Evolutionary conservation across 768 basidiomycete genomes (phyloP).

Genomic region (Russula dissimulans): DNA sequence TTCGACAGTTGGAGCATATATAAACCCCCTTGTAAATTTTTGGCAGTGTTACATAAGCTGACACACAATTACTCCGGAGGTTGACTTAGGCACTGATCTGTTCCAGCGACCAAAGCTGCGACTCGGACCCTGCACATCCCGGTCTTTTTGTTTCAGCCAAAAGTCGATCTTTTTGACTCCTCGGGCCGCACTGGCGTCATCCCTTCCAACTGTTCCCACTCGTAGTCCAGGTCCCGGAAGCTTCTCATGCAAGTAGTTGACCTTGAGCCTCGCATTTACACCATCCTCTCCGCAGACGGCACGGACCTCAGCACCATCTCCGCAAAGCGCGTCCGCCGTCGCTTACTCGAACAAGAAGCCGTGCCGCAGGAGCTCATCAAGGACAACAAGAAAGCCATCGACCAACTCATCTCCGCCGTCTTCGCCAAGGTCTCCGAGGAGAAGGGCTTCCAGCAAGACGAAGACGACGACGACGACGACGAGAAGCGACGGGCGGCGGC

Average conservation of each 20-base stretch:
- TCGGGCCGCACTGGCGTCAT: neutral
- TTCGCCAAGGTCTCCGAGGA: constrained; percentile 47
- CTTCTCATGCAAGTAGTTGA: constrained; percentile 27
- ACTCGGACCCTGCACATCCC: neutral
- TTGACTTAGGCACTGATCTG: neutral
- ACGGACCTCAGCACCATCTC: constrained; percentile 73
- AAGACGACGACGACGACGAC: constrained; percentile 11
- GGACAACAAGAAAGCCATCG: constrained; percentile 57
- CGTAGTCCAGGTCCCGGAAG: neutral
- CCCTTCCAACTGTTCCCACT: neutral
- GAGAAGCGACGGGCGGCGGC: no score
- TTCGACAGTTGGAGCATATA: neutral
- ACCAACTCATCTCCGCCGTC: constrained; percentile 55
- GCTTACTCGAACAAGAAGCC: constrained; percentile 46
- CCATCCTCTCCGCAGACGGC: constrained; percentile 67
- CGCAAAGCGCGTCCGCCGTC: constrained; percentile 82
- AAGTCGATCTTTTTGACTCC: neutral
- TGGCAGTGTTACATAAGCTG: neutral
- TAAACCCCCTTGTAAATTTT: neutral
- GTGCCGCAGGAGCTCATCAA: constrained; percentile 55
- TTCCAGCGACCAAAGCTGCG: neutral
- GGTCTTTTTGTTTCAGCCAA: neutral
- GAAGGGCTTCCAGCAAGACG: constrained; percentile 18
- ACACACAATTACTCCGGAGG: neutral
- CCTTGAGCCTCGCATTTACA: constrained; percentile 52